These are phyloP conservation scores for Tardiomyces digboiensis DNA, from an alignment of 1,139 yeast genomes.

Conservation along the genomic window DNA sequence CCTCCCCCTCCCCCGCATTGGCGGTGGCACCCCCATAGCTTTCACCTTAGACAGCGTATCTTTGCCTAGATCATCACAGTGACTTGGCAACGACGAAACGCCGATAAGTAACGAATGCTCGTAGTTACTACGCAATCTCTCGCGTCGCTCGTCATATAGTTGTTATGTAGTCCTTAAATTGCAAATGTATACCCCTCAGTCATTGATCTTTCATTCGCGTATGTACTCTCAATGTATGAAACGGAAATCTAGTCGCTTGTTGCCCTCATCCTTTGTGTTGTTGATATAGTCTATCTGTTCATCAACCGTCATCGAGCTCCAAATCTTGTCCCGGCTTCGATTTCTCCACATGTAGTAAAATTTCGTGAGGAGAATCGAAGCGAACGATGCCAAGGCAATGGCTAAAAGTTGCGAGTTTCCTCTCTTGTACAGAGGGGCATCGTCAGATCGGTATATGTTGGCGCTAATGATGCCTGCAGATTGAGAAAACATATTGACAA, in stretches of 20 bases:
- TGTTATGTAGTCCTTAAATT: too few species aligned
- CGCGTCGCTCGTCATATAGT: too few species aligned
- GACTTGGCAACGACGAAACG: too few species aligned
- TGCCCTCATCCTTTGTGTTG: slow-evolving; percentile 41
- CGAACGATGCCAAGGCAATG: slow-evolving; percentile 24
- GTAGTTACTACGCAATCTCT: too few species aligned
- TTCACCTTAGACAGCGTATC: too few species aligned
- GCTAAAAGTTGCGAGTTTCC: slow-evolving; percentile 43
- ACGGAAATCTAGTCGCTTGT: slow-evolving; percentile 45
- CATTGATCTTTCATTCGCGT: too few species aligned
- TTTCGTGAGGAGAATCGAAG: slow-evolving; percentile 12
- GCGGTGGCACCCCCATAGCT: too few species aligned
- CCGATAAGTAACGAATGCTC: too few species aligned
- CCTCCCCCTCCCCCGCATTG: too few species aligned
- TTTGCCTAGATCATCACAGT: too few species aligned
- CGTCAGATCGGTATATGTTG: slow-evolving; percentile 48
- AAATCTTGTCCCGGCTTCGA: slow-evolving; percentile 32
- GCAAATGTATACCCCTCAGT: too few species aligned
- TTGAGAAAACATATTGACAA: slow-evolving; percentile 56
- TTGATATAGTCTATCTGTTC: slow-evolving; percentile 37
- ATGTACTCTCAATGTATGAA: slow-evolving; percentile 25
- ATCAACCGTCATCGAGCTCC: slow-evolving; percentile 40
- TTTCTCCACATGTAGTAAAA: slow-evolving; percentile 41
- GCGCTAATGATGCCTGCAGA: slow-evolving; percentile 41
- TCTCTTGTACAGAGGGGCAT: slow-evolving; percentile 46